phyloP scores from a whole-genome alignment of 148 eudicot genomes.

The Dysphania ambrosioides region DNA sequence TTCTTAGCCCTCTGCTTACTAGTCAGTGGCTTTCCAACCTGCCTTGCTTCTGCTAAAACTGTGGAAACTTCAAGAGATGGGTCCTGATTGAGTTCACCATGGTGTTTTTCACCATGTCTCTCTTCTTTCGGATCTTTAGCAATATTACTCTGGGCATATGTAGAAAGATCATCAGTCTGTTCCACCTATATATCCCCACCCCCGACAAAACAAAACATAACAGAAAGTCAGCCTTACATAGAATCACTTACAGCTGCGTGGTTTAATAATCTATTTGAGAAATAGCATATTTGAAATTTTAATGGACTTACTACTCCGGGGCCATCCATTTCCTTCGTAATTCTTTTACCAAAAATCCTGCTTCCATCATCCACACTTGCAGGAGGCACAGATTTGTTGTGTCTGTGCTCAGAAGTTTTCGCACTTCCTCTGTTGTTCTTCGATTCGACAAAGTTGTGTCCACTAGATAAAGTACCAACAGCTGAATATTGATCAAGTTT shows the following conservation, averaged over 20 bases:
- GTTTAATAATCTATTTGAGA: neutral
- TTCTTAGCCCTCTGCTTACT: conserved; percentile 32
- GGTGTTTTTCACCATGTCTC: neutral
- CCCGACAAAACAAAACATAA: neutral
- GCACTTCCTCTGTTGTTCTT: conserved; percentile 26
- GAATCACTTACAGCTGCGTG: neutral
- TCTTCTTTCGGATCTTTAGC: neutral
- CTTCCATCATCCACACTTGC: conserved; percentile 11
- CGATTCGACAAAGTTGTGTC: conserved; percentile 19
- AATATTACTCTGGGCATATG: neutral
- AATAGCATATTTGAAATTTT: neutral
- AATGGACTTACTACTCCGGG: neutral
- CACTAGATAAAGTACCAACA: conserved; percentile 26
- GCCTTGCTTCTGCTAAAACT: conserved; percentile 20
- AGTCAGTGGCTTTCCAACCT: conserved; percentile 20
- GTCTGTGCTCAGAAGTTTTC: conserved; percentile 22
- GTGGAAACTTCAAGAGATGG: conserved; percentile 21
- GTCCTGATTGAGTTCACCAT: neutral
- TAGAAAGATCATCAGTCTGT: conserved; percentile 3
- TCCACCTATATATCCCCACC: neutral
- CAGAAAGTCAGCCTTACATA: neutral
- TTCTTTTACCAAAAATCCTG: neutral
- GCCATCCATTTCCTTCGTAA: neutral
- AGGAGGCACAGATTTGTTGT: neutral
- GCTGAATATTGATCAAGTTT: conserved; percentile 31